Conservation (phyloP, 805 yeast genomes). For the Metschnikowia aberdeeniae region DNA sequence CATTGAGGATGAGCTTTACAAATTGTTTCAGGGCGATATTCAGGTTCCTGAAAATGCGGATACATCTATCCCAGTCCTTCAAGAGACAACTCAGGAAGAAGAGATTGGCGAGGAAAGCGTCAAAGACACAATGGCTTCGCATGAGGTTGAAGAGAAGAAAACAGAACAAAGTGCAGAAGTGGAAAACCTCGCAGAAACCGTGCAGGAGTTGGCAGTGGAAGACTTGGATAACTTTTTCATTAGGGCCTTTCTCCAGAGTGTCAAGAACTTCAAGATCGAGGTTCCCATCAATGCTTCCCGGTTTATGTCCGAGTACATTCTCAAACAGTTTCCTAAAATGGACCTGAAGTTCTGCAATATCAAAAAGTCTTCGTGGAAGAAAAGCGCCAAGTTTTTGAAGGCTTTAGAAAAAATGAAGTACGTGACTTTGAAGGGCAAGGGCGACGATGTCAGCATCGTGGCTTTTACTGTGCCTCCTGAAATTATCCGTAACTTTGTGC, state of each 20-base stretch:
- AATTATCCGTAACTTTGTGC: constrained; percentile 57
- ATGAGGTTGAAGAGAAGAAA: neutral
- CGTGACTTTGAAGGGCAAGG: constrained; percentile 74
- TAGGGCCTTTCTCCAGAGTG: constrained; percentile 66
- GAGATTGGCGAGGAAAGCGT: constrained; percentile 2
- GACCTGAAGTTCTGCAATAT: constrained; percentile 51
- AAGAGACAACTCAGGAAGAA: constrained; percentile 18
- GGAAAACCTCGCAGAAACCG: constrained; percentile 29
- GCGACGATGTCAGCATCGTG: constrained; percentile 64
- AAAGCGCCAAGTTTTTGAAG: constrained; percentile 78
- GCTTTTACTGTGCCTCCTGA: constrained; percentile 15
- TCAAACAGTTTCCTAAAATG: constrained; percentile 69
- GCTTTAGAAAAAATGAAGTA: constrained; percentile 77
- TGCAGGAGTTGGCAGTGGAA: constrained; percentile 44
- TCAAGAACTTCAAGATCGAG: constrained; percentile 52
- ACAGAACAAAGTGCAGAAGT: neutral
- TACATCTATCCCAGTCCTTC: constrained; percentile 37
- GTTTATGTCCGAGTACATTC: constrained; percentile 67
- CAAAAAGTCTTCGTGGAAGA: constrained; percentile 86
- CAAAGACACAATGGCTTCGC: neutral
- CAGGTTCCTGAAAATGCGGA: constrained; percentile 25
- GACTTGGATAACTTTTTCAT: constrained; percentile 74
- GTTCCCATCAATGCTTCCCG: constrained; percentile 70
- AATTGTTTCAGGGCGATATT: constrained; percentile 46
- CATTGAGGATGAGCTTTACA: constrained; percentile 60